Percentiles rank a stretch among this genome's conserved stretches.
phyloP scores from a whole-genome alignment of 768 basidiomycete genomes.

The Serendipita sp. region DNA sequence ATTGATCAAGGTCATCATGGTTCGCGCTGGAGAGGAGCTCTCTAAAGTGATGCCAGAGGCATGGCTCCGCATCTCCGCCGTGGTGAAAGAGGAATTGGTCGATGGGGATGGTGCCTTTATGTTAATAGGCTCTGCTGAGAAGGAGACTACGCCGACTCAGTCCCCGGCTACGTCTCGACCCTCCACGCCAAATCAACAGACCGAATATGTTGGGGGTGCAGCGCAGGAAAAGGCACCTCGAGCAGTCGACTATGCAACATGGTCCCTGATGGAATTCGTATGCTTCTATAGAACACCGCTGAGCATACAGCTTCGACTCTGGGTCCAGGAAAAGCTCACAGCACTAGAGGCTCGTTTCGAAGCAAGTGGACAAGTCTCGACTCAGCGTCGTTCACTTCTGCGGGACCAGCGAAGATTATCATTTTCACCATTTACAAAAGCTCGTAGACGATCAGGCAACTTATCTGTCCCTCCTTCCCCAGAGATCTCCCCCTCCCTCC shows the following conservation, averaged over 20 bases:
- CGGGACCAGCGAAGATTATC: slow-evolving; percentile 25
- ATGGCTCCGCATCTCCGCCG: slow-evolving; percentile 29
- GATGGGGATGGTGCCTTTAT: slow-evolving; percentile 54
- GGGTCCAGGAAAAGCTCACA: slow-evolving; percentile 48
- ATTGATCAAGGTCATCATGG: slow-evolving; percentile 47
- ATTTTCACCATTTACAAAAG: slow-evolving; percentile 43
- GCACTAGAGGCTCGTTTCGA: slow-evolving; percentile 28
- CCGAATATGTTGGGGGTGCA: slow-evolving; percentile 14
- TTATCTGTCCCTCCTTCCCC: slow-evolving; percentile 26
- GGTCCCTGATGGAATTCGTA: slow-evolving; percentile 55
- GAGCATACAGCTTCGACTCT: slow-evolving; percentile 45
- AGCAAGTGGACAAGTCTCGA: background rate
- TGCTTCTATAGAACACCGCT: slow-evolving; percentile 49
- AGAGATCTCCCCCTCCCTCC: slow-evolving; percentile 28
- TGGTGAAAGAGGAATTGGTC: slow-evolving; percentile 33
- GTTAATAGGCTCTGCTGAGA: slow-evolving; percentile 16
- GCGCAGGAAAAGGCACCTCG: slow-evolving; percentile 25
- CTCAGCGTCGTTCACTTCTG: slow-evolving; percentile 8
- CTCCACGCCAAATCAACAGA: slow-evolving; percentile 14
- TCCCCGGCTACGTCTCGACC: slow-evolving; percentile 18
- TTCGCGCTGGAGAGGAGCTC: slow-evolving; percentile 47
- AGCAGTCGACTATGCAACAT: slow-evolving; percentile 52
- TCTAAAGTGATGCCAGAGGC: slow-evolving; percentile 37
- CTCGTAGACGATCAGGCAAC: slow-evolving; percentile 30
- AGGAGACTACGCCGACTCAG: slow-evolving; percentile 29